Base-by-base conservation (phyloP, 805 yeast genomes). In the Metschnikowia orientalis region DNA sequence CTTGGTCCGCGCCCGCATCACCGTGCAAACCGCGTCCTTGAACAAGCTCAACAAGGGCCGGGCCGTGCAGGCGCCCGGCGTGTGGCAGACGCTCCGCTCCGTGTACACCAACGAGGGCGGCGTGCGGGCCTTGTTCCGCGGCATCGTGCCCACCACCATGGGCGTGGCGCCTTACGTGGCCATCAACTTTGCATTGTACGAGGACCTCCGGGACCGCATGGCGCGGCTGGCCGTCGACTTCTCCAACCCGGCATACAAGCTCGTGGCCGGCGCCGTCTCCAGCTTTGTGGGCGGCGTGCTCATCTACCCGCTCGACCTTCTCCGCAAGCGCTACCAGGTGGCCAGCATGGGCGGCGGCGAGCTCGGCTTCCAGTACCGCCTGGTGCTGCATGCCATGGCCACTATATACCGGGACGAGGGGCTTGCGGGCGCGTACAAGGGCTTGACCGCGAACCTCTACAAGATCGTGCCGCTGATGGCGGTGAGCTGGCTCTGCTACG, bases 161-260 rank as follows among this genome's bases (percentile, higher is more conserved):
- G 97, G 97, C 2, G 96, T 92, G 13, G 97, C 95, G 1, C 97
- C 97, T 1, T 92, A 89, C 52, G 96, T 87, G 19, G 95, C 95
- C 4, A 73, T 90, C 32, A 90, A 89, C 59, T 90, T 90, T 54
- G 81, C 95, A 2, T 77, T 87, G 28, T 90, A 89, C 63, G 97
- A 92, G 52, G 77, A 74, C 40, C 52, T 88, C 44, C 76, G 88
- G 41, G 92, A 81, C 38, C 51, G 63, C 33, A 60, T 72, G 56
- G 56, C 64, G 38, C 47, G 35, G 14, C 50, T 54, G 25, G 41
- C 36, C 29, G 23, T 23, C n/a, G 67, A 60, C 53, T 53, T 59
- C 63, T 47, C 68, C 47, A 47, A 61, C 35, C 77, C 81, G 3
- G 42, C 60, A 23, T 75, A 77, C 59, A 82, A 81, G 49, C 60